Conservation (phyloP, 2,329 filamentous ascomycete genomes). For the Lasiodiplodia theobromae region DNA sequence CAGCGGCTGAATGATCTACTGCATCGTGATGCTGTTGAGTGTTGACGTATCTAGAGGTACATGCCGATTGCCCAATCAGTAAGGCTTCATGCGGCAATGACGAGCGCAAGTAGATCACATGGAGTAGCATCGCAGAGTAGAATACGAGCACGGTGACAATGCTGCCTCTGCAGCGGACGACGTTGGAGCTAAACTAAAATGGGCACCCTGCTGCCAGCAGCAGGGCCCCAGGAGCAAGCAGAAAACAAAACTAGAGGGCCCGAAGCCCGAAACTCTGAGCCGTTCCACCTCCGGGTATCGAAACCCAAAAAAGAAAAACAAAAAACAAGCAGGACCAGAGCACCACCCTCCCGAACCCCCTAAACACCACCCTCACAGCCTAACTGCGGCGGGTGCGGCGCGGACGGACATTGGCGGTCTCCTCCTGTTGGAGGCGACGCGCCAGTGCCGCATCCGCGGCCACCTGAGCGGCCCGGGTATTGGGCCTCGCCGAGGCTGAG, state of each 20-base stretch:
- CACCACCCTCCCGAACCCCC: no score
- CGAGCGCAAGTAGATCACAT: not conserved
- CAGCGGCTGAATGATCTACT: conserved; percentile 4
- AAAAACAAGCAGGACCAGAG: no score
- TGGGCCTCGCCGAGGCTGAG: not conserved
- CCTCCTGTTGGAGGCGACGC: conserved; percentile 62
- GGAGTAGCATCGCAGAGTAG: not conserved
- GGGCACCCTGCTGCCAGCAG: not conserved
- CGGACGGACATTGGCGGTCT: conserved; percentile 49
- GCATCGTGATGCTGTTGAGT: not conserved
- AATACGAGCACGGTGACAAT: not conserved
- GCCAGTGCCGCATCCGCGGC: conserved; percentile 62
- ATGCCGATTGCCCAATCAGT: not conserved
- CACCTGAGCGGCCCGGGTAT: conserved; percentile 30
- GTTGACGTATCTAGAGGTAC: not conserved
- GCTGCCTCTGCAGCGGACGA: not conserved
- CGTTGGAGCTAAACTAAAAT: not conserved
- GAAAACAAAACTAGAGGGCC: not conserved
- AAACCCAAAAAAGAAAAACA: no score
- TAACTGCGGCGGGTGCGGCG: conserved; percentile 9
- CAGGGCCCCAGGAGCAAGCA: not conserved
- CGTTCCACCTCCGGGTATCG: not conserved
- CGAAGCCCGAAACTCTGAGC: not conserved
- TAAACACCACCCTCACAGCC: not conserved
- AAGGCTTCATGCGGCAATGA: not conserved